phyloP scores from a whole-genome alignment of 176 grass and related monocot genomes.

The Aegilops bicornis region DNA sequence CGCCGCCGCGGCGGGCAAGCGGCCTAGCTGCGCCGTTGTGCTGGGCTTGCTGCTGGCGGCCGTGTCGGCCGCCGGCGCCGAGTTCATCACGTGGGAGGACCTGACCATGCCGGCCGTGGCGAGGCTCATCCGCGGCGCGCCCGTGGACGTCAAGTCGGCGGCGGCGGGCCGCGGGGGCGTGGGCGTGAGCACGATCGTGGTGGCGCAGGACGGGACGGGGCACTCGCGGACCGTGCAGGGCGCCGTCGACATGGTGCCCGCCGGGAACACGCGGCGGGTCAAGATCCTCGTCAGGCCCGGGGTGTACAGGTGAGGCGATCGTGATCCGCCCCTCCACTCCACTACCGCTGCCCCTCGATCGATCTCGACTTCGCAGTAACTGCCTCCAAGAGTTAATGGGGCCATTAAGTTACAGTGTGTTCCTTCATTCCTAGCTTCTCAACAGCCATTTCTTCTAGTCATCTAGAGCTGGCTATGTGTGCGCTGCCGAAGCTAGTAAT shows the following conservation, averaged over 20 bases:
- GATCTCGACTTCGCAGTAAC: neutral
- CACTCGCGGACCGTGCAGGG: conserved; percentile 89
- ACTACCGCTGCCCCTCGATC: neutral
- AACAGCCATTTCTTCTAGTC: neutral
- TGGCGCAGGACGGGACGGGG: conserved; percentile 68
- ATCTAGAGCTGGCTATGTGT: neutral
- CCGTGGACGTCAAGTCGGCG: neutral
- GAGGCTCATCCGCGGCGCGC: neutral
- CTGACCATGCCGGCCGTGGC: conserved; percentile 35
- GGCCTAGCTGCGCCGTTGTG: neutral
- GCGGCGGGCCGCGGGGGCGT: neutral
- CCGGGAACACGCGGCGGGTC: conserved; percentile 62
- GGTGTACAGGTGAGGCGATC: conserved; percentile 65
- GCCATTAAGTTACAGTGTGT: neutral
- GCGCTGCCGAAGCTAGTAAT: neutral
- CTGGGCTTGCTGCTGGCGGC: neutral
- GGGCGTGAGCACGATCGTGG: conserved; percentile 41
- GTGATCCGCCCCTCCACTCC: neutral
- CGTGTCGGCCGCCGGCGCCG: neutral
- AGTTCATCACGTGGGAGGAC: conserved; percentile 85
- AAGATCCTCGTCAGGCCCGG: conserved; percentile 78
- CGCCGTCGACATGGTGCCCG: conserved; percentile 82
- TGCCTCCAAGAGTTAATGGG: conserved; percentile 31
- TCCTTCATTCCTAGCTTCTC: neutral
- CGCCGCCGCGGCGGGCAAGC: neutral